Conservation (phyloP, 164 flowering plant species). For the Tinospora cordifolia region DNA sequence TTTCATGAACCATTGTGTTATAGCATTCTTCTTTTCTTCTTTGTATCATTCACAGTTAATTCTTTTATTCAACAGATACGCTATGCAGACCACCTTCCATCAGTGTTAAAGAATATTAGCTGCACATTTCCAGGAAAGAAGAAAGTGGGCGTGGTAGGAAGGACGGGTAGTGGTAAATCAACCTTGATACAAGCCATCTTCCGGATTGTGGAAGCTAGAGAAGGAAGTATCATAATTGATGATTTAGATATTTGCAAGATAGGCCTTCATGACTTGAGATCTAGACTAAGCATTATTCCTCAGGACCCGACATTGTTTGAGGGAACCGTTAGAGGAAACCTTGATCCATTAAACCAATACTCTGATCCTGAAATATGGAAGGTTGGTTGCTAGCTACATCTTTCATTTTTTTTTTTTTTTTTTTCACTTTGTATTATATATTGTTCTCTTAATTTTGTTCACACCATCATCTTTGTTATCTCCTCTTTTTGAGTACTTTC, state of each 20-base stretch:
- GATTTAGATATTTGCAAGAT: conserved; percentile 62
- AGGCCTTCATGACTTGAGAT: conserved; percentile 86
- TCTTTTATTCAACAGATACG: conserved; percentile 20
- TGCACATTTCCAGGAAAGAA: conserved; percentile 32
- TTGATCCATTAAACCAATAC: conserved; percentile 69
- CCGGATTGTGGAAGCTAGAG: conserved; percentile 72
- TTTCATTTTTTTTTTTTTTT: not conserved
- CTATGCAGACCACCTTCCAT: conserved; percentile 34
- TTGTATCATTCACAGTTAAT: too few species aligned
- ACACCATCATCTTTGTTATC: not conserved
- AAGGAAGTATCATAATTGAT: conserved; percentile 74
- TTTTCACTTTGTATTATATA: not conserved
- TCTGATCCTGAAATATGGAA: conserved; percentile 71
- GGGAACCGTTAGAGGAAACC: conserved; percentile 84
- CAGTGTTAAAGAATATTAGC: conserved; percentile 28
- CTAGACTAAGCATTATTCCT: conserved; percentile 85
- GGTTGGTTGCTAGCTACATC: conserved; percentile 30
- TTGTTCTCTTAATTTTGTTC: not conserved
- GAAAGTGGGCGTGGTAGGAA: conserved; percentile 32
- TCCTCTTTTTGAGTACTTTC: not conserved
- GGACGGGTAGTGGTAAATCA: conserved; percentile 38
- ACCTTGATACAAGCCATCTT: conserved; percentile 53
- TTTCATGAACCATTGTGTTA: too few species aligned
- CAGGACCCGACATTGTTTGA: conserved; percentile 92
- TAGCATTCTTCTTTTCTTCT: too few species aligned